Base-by-base conservation (phyloP, 2,329 filamentous ascomycete species). In the Neofusicoccum umdonicola region DNA sequence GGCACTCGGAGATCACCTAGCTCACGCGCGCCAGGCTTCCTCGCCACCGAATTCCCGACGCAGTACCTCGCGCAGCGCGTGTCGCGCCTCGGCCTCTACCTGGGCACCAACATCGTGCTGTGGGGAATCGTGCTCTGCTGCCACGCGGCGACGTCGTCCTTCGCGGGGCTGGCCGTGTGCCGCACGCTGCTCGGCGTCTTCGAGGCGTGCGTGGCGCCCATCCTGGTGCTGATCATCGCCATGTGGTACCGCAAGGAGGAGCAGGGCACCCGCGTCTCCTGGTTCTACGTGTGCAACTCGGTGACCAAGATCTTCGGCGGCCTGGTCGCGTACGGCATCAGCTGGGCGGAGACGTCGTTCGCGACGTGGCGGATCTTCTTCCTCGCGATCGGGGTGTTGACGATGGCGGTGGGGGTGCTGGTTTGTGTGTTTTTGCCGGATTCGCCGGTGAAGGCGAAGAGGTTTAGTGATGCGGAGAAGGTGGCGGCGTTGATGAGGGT, bases 121-220 rank as follows among this genome's bases (percentile, higher is more conserved):
- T 87, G 84, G 81, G 84, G 83, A 11, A 51, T 52, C 9, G 62
- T 67, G 3, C 62, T 60, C 47, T 50, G 50, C 31, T 42, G 42
- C 56, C 44, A 64, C 57, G 41, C 42, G 4, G 50, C 37, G n/a
- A 34, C 44, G 7, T 44, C 68, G 50, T 51, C 67, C 39, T 45
- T 74, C 67, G 62, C 69, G 66, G n/a, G 66, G 64, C 9, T 63
- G 69, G 11, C 52, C 89, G n/a, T 76, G 80, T 0, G 84, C 89
- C 62, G 62, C 2, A 83, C 89, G 5, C 88, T 86, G 0, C 76
- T 92, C 7, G 62, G 62, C 37, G 37, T 64, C 44, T 34, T 82
- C 91, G 6, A 89, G 88, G 58, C 83, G 88, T 61, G 90, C 90
- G 69, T 89, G 91, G 74, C 84, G 88, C 0, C 73, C 13, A 71